Evolutionary conservation across 2,329 filamentous ascomycete genomes (phyloP), one percentile per base, ranked within the genome.

Genomic region (Talaromyces marneffei): DNA sequence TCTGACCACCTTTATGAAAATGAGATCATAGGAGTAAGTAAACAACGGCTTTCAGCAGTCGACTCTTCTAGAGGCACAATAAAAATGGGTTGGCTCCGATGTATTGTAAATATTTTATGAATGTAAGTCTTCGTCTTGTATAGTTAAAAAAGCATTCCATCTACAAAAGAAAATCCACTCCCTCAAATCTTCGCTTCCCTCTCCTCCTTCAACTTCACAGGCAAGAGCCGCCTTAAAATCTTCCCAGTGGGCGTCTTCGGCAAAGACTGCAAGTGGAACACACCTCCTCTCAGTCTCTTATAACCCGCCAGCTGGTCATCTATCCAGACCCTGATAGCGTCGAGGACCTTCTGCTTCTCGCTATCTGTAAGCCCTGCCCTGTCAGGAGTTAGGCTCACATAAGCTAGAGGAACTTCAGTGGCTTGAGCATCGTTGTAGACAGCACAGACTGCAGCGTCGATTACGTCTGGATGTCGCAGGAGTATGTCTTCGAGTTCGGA

Each of bases 371-470:
- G 31, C 9, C n/a, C 29, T 20, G 9, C 40, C 40, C 48, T 58
- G 20, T 37, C 14, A n/a, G 56, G 25, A 16, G 18, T 16, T 25
- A 58, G 42, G 40, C 56, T 58, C 56, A 58, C 59, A 14, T 66
- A 68, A 12, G 65, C 66, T 20, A 67, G 63, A 2, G 66, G 66
- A 4, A 67, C 64, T 46, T 68, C 65, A 12, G 66, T 68, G 10
- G 65, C 65, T 57, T 67, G 65, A 1, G 60, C 25, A 52, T 68
- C 66, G 33, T 66, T 63, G 37, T 66, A 68, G 8, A 66, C 58
- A 3, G 66, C 65, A 48, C 63, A 66, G 4, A 68, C 65, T 4
- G 65, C 66, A 9, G 66, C 65, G 18, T 68, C 66, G 12, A 53
- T 60, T 10, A 68, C 66, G 14, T 64, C 54, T 31, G 65, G 58